Base-by-base conservation (phyloP, 2,329 filamentous ascomycete species). In the Shiraia bambusicola region DNA sequence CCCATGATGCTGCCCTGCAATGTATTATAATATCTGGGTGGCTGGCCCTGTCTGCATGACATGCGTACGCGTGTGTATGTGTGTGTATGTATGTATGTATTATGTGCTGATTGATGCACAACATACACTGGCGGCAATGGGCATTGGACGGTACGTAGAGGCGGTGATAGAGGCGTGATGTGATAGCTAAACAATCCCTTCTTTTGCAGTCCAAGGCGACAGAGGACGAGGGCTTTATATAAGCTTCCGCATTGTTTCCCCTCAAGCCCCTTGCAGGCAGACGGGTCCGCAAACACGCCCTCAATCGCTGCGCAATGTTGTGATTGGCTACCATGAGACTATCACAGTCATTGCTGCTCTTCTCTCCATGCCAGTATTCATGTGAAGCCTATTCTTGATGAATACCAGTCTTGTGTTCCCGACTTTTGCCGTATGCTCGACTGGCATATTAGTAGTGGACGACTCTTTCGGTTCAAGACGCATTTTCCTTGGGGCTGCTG, bases 321-420 rank as follows among this genome's bases (percentile, higher is more conserved):
- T 27, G 26, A 50, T 52, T 50, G 50, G 44, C 44, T 41, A 28
- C 24, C 16, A 34, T 22, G 28, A 22, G 24, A 37, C 24, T 29
- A 27, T 5, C 14, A 35, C n/a, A 27, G 38, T 31, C 35, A 25
- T 41, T 34, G 24, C 16, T 38, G 25, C 38, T 25, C 34, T 29
- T 34, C 28, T 27, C 31, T 27, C 27, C 29, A 28, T 24, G 12
- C 13, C 12, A 19, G 39, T 40, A 32, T 43, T 34, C 42, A 40
- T 47, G 37, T 36, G 37, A 45, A 35, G 28, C 15, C 29, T 13
- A 26, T 30, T 15, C 10, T 22, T 28, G 31, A 24, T 16, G n/a
- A 34, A 26, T 14, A 9, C 30, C 9, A 28, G 37, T 16, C 17
- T 32, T 15, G 35, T 28, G 28, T 49, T 52, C 32, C 47, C 49